These are phyloP conservation scores for Sugiyamaella paludigena DNA, from an alignment of 1,139 yeast species.

Conservation along the genomic window DNA sequence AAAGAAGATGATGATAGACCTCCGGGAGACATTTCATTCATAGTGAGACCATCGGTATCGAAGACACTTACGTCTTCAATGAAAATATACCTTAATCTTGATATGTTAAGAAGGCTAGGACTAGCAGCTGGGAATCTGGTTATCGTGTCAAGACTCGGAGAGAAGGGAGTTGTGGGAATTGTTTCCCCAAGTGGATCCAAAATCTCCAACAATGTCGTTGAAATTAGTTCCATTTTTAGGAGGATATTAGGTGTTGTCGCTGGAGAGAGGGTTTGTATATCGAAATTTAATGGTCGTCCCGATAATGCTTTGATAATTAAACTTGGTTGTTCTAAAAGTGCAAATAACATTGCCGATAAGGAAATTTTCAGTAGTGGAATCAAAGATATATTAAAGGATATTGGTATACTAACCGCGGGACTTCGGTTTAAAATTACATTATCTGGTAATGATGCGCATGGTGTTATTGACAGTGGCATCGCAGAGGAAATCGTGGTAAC, in stretches of 20 bases:
- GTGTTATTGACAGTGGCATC: slow-evolving; percentile 22
- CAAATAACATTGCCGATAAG: slow-evolving; percentile 24
- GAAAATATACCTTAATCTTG: slow-evolving; percentile 51
- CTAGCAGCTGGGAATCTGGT: slow-evolving; percentile 56
- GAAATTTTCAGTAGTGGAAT: slow-evolving; percentile 12
- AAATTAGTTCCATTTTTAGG: slow-evolving; percentile 51
- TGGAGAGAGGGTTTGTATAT: slow-evolving; percentile 67
- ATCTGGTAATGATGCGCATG: background rate
- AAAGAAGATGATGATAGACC: slow-evolving; percentile 4
- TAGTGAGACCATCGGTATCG: slow-evolving; percentile 55
- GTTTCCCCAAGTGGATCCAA: slow-evolving; percentile 27
- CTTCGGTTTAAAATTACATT: slow-evolving; percentile 21
- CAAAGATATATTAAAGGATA: slow-evolving; percentile 23
- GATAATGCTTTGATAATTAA: slow-evolving; percentile 45
- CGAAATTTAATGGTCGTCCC: slow-evolving; percentile 50
- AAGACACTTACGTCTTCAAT: slow-evolving; percentile 36
- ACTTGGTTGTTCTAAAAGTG: slow-evolving; percentile 30
- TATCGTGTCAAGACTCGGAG: slow-evolving; percentile 47
- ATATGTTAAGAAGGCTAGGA: slow-evolving; percentile 53
- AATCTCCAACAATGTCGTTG: slow-evolving; percentile 46
- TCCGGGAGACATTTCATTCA: slow-evolving; percentile 26
- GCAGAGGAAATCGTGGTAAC: slow-evolving; percentile 30
- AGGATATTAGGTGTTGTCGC: slow-evolving; percentile 56
- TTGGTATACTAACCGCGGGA: slow-evolving; percentile 26
- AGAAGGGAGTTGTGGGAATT: slow-evolving; percentile 26